Evolutionary conservation across 2,329 filamentous ascomycete species (phyloP), one percentile per base, ranked within the genome.

Genomic region (Anisogramma anomala): DNA sequence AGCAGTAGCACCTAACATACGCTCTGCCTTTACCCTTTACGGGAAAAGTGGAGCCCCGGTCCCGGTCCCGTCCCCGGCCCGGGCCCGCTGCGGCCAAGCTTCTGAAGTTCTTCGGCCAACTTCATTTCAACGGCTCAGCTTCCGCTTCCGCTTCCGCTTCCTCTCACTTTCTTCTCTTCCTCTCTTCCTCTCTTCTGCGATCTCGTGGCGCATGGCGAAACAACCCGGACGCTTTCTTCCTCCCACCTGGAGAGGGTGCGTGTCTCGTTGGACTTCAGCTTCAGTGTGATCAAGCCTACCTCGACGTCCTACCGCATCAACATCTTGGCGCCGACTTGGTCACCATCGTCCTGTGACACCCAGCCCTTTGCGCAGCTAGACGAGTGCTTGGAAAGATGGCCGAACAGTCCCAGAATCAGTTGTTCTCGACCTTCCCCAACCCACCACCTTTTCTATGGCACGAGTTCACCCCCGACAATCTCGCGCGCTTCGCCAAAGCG

Each of bases 401-500:
- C 43, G 77, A 77, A 39, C 66, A 69, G 45, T 64, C 62, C 43
- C 55, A 62, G 8, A 58, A 61, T 26, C 64, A 64, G 40, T 53
- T 57, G 31, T 64, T 67, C 34, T 60, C 72, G 18, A 77, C 80
- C 30, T 94, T 87, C 58, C 89, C 91, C 18, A 77, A 82, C 39
- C 91, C 91, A 19, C 91, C 91, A 19, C 79, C 82, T 1, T 94
- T 95, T 64, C 36, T 46, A 20, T 96, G 84, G 79, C 80, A 82
- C 51, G 72, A 84, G 58, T 96, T 96, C 62, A 94, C 85, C 0
- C 60, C 77, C 3, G 76, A 82, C 20, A 93, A 89, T 55, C 54
- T 84, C 39, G 63, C 74, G 11, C 76, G 75, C 3, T 61, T 72
- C 41, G 59, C 64, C 5, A 58, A 63, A 17, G 51, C 74, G 11